Evolutionary conservation across 2,329 filamentous ascomycete genomes (phyloP), one percentile per base, ranked within the genome.

Genomic region (Lecanicillium sp.): DNA sequence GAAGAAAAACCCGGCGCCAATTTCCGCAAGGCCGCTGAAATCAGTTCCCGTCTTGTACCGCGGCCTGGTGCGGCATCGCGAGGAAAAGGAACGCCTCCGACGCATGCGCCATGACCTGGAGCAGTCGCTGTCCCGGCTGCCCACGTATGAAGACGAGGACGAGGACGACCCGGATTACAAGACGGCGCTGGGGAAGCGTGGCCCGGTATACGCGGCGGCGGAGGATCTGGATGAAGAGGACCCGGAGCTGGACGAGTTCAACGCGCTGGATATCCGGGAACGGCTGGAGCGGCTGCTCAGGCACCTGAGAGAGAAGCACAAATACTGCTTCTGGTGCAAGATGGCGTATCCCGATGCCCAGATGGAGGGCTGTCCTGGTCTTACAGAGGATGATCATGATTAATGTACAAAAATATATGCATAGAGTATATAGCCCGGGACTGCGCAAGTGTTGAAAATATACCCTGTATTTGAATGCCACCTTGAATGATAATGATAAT

Each of bases 251-350:
- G 83, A 90, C 23, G 83, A 80, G 49, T 96, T 95, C 58, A 82
- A 90, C 58, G 78, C 76, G 2, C 69, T 91, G 37, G 77, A 82
- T 19, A 72, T 81, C 2, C 69, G 70, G 2, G 85, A 94, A 57
- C 79, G 81, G 55, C 67, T 97, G 52, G 68, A 71, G 8, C 79
- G 72, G 56, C 65, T 94, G 12, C 75, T 95, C 9, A 63, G 69
- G 15, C 83, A 87, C 65, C 65, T 98, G 46, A 78, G 93, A 30
- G 72, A 81, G 41, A 77, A 78, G 60, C 80, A 89, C 60, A 67
- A 74, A 37, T 98, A 98, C 63, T 98, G 93, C 69, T 95, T 96
- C 63, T 98, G 90, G 87, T 98, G 93, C 68, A 97, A 96, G 64
- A 86, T 78, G 65, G 72, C 73, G 44, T 98, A 96, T 63, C 78